These are phyloP conservation scores for Acmispon strigosus DNA, from an alignment of 306 rosid genomes.

Conservation along the genomic window DNA sequence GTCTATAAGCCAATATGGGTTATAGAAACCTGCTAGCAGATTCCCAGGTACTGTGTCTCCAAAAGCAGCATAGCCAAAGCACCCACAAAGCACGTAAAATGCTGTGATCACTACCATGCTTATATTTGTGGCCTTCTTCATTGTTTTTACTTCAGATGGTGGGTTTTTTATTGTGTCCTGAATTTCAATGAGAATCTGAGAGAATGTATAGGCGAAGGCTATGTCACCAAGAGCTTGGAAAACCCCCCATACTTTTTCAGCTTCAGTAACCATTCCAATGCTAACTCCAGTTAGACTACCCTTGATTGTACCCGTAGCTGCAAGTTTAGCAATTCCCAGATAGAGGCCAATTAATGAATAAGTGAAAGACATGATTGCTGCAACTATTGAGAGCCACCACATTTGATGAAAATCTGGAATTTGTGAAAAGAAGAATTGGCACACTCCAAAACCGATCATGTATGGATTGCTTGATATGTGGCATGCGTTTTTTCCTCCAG, in stretches of 20 bases:
- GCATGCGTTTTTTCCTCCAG: conserved; percentile 25
- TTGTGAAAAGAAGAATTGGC: conserved; percentile 35
- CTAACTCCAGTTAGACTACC: conserved; percentile 46
- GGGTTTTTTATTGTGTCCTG: conserved; percentile 69
- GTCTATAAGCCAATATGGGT: conserved; percentile 69
- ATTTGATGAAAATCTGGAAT: conserved; percentile 45
- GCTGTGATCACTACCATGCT: conserved; percentile 50
- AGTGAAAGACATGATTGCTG: conserved; percentile 50
- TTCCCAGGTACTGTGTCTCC: conserved; percentile 64
- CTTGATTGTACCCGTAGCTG: conserved; percentile 38
- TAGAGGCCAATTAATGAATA: conserved; percentile 45
- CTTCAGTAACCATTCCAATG: conserved; percentile 25
- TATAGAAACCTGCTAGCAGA: conserved; percentile 55
- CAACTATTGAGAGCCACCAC: conserved; percentile 53
- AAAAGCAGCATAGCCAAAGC: conserved; percentile 69
- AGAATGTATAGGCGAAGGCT: conserved; percentile 53
- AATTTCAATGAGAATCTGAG: conserved; percentile 52
- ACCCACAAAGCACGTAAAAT: conserved; percentile 73
- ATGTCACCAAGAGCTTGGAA: conserved; percentile 57
- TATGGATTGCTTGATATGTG: conserved; percentile 26
- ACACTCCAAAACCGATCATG: conserved; percentile 35
- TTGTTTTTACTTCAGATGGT: conserved; percentile 72
- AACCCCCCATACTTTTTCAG: conserved; percentile 39
- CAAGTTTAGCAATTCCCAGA: conserved; percentile 36
- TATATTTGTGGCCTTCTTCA: conserved; percentile 51